Conservation (phyloP, 2,329 filamentous ascomycete species). For the Leptosphaerulina australis region DNA sequence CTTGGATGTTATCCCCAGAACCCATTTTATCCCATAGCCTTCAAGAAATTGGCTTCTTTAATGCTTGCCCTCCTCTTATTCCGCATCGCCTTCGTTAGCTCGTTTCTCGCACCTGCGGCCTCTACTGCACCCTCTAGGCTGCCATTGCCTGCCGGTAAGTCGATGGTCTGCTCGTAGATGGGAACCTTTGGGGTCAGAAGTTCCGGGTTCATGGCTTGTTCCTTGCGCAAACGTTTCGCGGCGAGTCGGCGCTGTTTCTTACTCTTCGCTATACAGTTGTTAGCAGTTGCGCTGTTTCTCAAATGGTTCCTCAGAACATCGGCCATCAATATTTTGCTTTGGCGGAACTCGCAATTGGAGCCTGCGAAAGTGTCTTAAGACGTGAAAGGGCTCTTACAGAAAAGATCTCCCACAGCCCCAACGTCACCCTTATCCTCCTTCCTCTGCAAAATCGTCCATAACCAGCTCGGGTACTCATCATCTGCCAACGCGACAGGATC, state of each 20-base stretch:
- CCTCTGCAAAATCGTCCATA: slow-evolving; percentile 73
- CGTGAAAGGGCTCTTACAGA: slow-evolving; percentile 64
- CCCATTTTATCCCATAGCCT: slow-evolving; percentile 65
- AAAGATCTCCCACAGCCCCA: slow-evolving; percentile 71
- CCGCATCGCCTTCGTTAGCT: slow-evolving; percentile 73
- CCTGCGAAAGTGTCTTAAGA: not conserved
- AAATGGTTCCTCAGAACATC: no score
- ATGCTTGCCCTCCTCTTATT: slow-evolving; percentile 76
- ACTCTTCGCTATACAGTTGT: slow-evolving; percentile 63
- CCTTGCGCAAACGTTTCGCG: slow-evolving; percentile 68
- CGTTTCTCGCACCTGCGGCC: slow-evolving; percentile 60
- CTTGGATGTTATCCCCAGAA: not conserved
- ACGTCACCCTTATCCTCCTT: slow-evolving; percentile 62
- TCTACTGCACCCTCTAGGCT: slow-evolving; percentile 54
- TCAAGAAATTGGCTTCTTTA: slow-evolving; percentile 86
- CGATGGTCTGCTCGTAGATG: slow-evolving; percentile 76
- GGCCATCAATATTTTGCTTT: no score
- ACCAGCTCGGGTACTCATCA: slow-evolving; percentile 78
- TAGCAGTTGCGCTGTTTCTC: not conserved
- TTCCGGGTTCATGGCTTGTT: slow-evolving; percentile 68
- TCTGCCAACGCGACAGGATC: slow-evolving; percentile 78
- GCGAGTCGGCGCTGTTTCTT: slow-evolving; percentile 79
- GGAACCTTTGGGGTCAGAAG: slow-evolving; percentile 69
- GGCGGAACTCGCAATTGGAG: no score
- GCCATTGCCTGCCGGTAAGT: slow-evolving; percentile 65